A percentile compares a stretch with the other conserved stretches of the same genome.
Conservation (phyloP, 495 filamentous ascomycete genomes). For the Acidomyces sp. region DNA sequence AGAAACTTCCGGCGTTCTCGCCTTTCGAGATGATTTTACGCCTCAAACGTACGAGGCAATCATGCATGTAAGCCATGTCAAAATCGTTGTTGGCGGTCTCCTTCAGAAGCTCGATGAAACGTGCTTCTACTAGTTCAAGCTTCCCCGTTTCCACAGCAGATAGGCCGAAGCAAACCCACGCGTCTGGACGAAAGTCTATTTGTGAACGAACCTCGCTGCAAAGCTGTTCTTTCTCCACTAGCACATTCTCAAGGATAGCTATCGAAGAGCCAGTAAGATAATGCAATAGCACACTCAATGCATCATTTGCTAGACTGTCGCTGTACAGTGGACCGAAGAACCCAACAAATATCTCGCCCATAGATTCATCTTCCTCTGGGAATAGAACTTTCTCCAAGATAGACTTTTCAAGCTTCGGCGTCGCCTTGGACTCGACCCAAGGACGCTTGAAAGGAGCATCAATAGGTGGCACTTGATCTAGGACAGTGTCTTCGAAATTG, state of each 20-base stretch:
- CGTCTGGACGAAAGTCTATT: slow-evolving; percentile 64
- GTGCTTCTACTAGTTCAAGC: slow-evolving; percentile 66
- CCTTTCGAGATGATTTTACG: slow-evolving; percentile 66
- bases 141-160: slow-evolving; percentile 78
- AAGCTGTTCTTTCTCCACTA: slow-evolving; percentile 89
- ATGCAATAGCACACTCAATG: slow-evolving; percentile 59
- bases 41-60: slow-evolving; percentile 67
- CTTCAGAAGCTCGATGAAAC: slow-evolving; percentile 70
- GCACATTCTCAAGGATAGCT: slow-evolving; percentile 73
- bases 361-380: slow-evolving; percentile 90
- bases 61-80: slow-evolving; percentile 76
- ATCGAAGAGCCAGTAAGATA: slow-evolving; percentile 90
- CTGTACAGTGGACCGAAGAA: slow-evolving; percentile 75
- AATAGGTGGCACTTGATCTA: slow-evolving; percentile 61
- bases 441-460: slow-evolving; percentile 70
- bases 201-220: slow-evolving; percentile 68
- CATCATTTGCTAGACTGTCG: slow-evolving; percentile 41
- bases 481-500: slow-evolving; percentile 74
- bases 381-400: slow-evolving; percentile 70
- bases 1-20: slow-evolving; percentile 61
- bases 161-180: slow-evolving; percentile 68
- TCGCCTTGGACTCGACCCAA: slow-evolving; percentile 76
- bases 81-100: slow-evolving; percentile 66
- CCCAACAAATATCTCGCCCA: slow-evolving; percentile 67
- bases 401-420: slow-evolving; percentile 55